Evolutionary conservation across 768 basidiomycete genomes (phyloP).

Genomic region (Boletus subcaerulescens): DNA sequence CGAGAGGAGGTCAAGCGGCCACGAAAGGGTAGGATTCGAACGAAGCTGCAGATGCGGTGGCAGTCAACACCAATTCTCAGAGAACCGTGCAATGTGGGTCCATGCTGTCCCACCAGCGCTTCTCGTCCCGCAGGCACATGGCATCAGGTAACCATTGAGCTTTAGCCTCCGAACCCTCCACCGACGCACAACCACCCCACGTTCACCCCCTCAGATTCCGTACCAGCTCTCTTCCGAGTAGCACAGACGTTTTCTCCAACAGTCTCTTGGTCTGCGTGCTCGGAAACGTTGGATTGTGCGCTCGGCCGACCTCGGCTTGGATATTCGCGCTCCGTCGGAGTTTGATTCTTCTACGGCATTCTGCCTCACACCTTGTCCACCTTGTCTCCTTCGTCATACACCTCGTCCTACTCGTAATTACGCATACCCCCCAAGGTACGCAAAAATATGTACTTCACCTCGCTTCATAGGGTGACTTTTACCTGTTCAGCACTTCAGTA

Average conservation of each 20-base stretch:
- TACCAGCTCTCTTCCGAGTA: background rate
- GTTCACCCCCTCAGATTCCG: background rate
- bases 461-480: background rate
- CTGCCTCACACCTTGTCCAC: constrained; percentile 34
- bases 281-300: background rate
- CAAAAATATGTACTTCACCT: constrained; percentile 16
- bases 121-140: constrained; percentile 1
- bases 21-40: background rate
- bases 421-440: constrained; percentile 21
- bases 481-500: constrained; percentile 4
- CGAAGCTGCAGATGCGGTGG: background rate
- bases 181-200: background rate
- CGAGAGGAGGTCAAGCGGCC: background rate
- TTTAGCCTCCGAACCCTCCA: constrained; percentile 5
- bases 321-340: constrained; percentile 37
- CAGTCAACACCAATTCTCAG: constrained; percentile 7
- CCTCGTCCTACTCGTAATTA: constrained; percentile 20
- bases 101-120: background rate
- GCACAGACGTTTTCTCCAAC: too few species aligned
- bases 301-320: constrained; percentile 11
- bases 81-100: constrained; percentile 5
- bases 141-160: constrained; percentile 2
- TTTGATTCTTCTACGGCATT: constrained; percentile 31
- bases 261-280: background rate
- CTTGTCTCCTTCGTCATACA: constrained; percentile 35